Conservation (phyloP, 2,329 filamentous ascomycete genomes). For the Arthrobotrys musiformis region DNA sequence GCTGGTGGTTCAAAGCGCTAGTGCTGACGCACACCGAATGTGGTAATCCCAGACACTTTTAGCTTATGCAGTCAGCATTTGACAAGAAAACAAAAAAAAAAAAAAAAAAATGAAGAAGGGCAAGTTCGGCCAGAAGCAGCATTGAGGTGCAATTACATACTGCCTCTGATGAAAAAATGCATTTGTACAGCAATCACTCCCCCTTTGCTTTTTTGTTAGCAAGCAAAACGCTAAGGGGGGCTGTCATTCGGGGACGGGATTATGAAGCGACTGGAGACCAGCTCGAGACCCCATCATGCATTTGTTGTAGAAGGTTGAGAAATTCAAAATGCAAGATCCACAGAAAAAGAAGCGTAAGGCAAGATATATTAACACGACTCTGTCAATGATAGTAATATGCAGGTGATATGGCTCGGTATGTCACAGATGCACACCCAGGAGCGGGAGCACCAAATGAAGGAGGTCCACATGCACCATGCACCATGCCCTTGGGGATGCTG, state of each 20-base stretch:
- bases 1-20: constrained; percentile 50
- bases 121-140: constrained; percentile 23
- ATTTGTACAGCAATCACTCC: constrained; percentile 4
- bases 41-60: constrained; percentile 54
- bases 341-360: constrained; percentile 18
- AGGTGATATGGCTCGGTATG: constrained; percentile 54
- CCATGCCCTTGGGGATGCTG: constrained; percentile 34
- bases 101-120: constrained; percentile 15
- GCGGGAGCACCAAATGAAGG: constrained; percentile 41
- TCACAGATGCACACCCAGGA: constrained; percentile 47
- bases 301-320: constrained; percentile 30
- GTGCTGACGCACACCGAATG: constrained; percentile 55
- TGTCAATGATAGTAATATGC: constrained; percentile 38
- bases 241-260: constrained; percentile 10
- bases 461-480: constrained; percentile 51
- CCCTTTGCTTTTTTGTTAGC: constrained; percentile 25
- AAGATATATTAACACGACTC: constrained; percentile 27
- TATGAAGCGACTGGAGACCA: background rate
- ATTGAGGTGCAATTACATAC: constrained; percentile 29
- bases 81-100: constrained; percentile 42
- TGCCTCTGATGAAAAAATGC: constrained; percentile 4
- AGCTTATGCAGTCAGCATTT: constrained; percentile 56
- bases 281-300: constrained; percentile 11
- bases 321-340: constrained; percentile 43
- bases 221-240: constrained; percentile 4